phyloP scores from a whole-genome alignment of 2,329 filamentous ascomycete species.

The Aplosporella prunicola region DNA sequence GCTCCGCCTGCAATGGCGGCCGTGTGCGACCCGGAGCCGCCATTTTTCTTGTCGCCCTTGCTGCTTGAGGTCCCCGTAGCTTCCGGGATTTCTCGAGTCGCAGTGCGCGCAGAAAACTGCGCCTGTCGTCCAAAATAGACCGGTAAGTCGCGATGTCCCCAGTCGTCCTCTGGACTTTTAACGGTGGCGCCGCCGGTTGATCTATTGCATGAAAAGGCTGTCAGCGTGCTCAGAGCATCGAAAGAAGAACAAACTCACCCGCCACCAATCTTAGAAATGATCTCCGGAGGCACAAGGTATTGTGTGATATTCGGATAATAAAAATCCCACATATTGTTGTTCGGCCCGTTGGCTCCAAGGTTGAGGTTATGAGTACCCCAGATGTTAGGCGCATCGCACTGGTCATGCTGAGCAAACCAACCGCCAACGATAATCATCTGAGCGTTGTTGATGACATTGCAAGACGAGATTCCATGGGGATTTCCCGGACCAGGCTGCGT shows the following conservation, averaged over 20 bases:
- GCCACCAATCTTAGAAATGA: constrained; percentile 39
- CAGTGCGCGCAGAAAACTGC: constrained; percentile 36
- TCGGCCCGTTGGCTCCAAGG: constrained; percentile 41
- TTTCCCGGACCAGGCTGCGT: constrained; percentile 34
- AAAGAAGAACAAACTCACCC: constrained; percentile 19
- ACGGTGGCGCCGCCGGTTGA: constrained; percentile 46
- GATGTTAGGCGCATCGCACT: constrained; percentile 45
- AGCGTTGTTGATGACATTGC: constrained; percentile 46
- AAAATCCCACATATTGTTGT: constrained; percentile 42
- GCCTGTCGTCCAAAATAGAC: constrained; percentile 47
- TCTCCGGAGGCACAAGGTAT: constrained; percentile 46
- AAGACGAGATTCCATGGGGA: constrained; percentile 47
- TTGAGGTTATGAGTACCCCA: constrained; percentile 50
- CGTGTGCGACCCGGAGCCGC: constrained; percentile 18
- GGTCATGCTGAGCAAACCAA: constrained; percentile 40
- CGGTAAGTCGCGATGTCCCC: constrained; percentile 42
- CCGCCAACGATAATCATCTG: constrained; percentile 59
- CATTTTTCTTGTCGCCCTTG: not conserved
- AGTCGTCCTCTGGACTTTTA: constrained; percentile 40
- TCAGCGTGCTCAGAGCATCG: too few relatives aligned
- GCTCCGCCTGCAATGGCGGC: constrained; percentile 33
- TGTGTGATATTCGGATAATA: constrained; percentile 41
- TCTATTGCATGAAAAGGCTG: constrained; percentile 19
- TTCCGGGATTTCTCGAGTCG: constrained; percentile 40
- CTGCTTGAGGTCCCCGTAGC: not conserved